These are phyloP conservation scores for Penicillium turbatum DNA, from an alignment of 495 filamentous ascomycete genomes.

Conservation along the genomic window DNA sequence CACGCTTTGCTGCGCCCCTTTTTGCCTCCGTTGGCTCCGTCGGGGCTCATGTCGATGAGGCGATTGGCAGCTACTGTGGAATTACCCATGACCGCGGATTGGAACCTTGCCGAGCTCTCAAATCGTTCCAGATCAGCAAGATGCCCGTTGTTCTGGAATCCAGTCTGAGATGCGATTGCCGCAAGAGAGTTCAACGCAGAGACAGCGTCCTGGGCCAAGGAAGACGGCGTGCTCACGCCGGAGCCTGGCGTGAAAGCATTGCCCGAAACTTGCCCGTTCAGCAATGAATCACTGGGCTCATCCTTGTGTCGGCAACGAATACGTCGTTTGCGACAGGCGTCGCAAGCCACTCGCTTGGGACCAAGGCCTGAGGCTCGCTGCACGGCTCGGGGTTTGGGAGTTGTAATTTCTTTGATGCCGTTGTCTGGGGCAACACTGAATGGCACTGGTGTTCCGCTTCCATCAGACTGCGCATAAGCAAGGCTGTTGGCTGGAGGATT, in stretches of 20 bases:
- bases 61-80: constrained; percentile 28
- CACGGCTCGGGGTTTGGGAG: constrained; percentile 30
- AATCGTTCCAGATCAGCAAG: constrained; percentile 26
- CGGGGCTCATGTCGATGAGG: constrained; percentile 35
- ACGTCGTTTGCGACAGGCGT: constrained; percentile 51
- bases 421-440: constrained; percentile 12
- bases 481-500: constrained; percentile 13
- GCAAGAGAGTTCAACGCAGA: constrained; percentile 44
- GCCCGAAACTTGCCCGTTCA: constrained; percentile 27
- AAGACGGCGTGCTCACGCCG: constrained; percentile 30
- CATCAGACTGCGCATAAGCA: constrained; percentile 17
- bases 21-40: constrained; percentile 38
- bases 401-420: constrained; percentile 26
- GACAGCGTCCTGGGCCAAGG: constrained; percentile 43
- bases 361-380: constrained; percentile 43
- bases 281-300: constrained; percentile 33
- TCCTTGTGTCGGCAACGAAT: constrained; percentile 54
- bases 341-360: constrained; percentile 51
- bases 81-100: constrained; percentile 24
- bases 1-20: constrained; percentile 60
- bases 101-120: constrained; percentile 28
- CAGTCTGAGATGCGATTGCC: constrained; percentile 40
- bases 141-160: constrained; percentile 26
- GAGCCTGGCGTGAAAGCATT: constrained; percentile 30
- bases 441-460: constrained; percentile 18